Percentiles rank a stretch among this genome's conserved stretches.
phyloP scores from a whole-genome alignment of 2,329 filamentous ascomycete genomes.

The Torrubiellomyces zombiae region DNA sequence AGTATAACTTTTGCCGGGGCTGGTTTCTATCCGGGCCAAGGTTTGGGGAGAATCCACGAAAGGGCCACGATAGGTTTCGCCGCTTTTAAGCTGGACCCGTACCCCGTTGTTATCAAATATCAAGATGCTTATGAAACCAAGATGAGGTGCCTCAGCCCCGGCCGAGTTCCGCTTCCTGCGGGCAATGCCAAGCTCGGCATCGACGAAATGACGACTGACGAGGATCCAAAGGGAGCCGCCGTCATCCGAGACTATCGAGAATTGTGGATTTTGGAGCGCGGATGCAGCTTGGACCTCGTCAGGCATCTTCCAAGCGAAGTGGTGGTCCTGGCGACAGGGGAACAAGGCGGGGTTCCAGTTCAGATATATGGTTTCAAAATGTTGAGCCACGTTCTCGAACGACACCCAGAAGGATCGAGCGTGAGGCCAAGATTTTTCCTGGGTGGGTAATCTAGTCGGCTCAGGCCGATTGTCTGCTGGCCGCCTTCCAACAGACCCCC shows the following conservation, averaged over 20 bases:
- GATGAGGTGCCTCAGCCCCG: constrained; percentile 31
- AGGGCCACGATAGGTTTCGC: constrained; percentile 56
- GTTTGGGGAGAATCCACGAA: constrained; percentile 92
- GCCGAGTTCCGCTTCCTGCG: constrained; percentile 24
- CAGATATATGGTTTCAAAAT: constrained; percentile 90
- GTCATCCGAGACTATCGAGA: constrained; percentile 42
- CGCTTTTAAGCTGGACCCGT: constrained; percentile 58
- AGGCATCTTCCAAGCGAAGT: constrained; percentile 66
- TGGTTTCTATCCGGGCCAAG: constrained; percentile 47
- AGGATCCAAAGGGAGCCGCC: constrained; percentile 65
- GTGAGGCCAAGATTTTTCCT: constrained; percentile 1
- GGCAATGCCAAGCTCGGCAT: constrained; percentile 41
- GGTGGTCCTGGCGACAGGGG: constrained; percentile 64
- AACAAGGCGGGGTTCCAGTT: constrained; percentile 94
- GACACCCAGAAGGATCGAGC: constrained; percentile 88
- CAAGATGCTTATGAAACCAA: constrained; percentile 78
- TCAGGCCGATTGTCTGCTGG: constrained; percentile 3
- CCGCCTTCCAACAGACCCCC: too few relatives aligned
- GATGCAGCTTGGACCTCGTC: constrained; percentile 32
- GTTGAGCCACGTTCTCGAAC: constrained; percentile 70
- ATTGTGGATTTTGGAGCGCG: constrained; percentile 53
- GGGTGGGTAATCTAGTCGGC: not conserved
- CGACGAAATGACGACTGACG: constrained; percentile 71
- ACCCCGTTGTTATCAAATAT: constrained; percentile 58
- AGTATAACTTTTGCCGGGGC: constrained; percentile 27